phyloP scores from a whole-genome alignment of 2,329 filamentous ascomycete species.

The Fusarium chlamydosporum region DNA sequence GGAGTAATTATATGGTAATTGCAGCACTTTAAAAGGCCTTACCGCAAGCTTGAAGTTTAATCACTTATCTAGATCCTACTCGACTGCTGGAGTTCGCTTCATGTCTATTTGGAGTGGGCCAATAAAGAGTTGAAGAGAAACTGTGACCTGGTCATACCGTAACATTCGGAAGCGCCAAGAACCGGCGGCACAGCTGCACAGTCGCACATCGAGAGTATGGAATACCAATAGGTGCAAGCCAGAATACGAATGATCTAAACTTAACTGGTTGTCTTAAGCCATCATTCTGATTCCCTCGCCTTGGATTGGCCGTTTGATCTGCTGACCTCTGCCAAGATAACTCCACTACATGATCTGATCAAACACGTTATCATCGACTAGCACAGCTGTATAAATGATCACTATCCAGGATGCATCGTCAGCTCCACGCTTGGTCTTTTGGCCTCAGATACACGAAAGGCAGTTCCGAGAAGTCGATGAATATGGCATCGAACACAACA shows the following conservation, averaged over 20 bases:
- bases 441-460: background rate
- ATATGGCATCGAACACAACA: slow-evolving; percentile 24
- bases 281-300: background rate
- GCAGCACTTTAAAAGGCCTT: too few relatives aligned
- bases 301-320: slow-evolving; percentile 8
- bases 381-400: background rate
- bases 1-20: too few relatives aligned
- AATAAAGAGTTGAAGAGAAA: background rate
- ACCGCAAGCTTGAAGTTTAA: too few relatives aligned
- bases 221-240: fast-evolving
- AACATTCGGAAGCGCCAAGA: background rate
- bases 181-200: too few relatives aligned
- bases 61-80: too few relatives aligned
- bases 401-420: background rate
- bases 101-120: fast-evolving
- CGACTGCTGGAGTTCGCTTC: background rate
- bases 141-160: too few relatives aligned
- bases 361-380: slow-evolving; percentile 3
- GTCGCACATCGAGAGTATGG: fast-evolving
- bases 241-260: background rate
- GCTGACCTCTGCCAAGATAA: slow-evolving; percentile 9
- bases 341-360: slow-evolving; percentile 16
- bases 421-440: too few relatives aligned
- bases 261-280: background rate
- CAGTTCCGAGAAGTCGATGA: background rate